These are phyloP conservation scores for Terfezia boudieri DNA, from an alignment of 495 filamentous ascomycete genomes.

Conservation along the genomic window DNA sequence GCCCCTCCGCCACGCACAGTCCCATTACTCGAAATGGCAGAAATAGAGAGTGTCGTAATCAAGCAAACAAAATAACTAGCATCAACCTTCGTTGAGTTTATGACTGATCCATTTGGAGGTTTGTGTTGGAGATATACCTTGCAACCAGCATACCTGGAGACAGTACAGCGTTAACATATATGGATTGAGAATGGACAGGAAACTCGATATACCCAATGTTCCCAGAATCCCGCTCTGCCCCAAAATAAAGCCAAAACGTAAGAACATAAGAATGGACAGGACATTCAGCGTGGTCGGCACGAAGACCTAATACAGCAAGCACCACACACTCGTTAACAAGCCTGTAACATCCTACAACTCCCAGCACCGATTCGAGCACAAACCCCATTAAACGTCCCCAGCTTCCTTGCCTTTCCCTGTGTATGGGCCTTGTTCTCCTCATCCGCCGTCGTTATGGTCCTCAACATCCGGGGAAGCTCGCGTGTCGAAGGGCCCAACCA, in stretches of 20 bases:
- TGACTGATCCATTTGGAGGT: background rate
- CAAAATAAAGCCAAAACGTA: conserved; percentile 18
- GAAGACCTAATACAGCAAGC: conserved; percentile 31
- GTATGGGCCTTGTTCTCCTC: conserved; percentile 5
- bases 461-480: background rate
- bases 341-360: background rate
- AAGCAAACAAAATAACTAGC: conserved; percentile 46
- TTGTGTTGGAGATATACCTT: conserved; percentile 21
- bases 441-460: background rate
- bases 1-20: conserved; percentile 74
- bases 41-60: conserved; percentile 65
- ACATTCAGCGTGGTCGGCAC: conserved; percentile 73
- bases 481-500: conserved; percentile 2
- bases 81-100: background rate
- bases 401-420: conserved; percentile 9
- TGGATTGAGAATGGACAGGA: background rate
- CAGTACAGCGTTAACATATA: background rate
- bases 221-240: conserved; percentile 60
- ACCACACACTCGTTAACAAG: background rate
- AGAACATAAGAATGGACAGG: conserved; percentile 80
- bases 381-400: conserved; percentile 19
- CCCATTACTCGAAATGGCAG: conserved; percentile 75
- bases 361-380: background rate
- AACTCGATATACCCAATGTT: conserved; percentile 38
- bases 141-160: conserved; percentile 41